phyloP scores from a whole-genome alignment of 192 early-diverging fungal species.

The Coemansia sp. region DNA sequence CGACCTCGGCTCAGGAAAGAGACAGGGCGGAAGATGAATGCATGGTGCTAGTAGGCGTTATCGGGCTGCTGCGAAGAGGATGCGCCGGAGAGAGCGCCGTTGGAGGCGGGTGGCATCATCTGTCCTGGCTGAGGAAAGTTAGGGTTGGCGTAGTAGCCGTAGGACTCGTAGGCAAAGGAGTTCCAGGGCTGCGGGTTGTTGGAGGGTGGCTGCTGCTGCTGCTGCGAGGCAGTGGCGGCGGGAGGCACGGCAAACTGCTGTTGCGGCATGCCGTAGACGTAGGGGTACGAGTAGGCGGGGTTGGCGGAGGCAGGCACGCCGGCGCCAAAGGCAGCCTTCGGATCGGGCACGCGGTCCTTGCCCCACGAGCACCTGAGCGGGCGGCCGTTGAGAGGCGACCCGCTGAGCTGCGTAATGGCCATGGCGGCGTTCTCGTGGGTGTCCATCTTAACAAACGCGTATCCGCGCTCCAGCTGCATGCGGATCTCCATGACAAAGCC shows the following conservation, averaged over 20 bases:
- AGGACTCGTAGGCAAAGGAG: slow-evolving; percentile 48
- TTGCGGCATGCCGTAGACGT: slow-evolving; percentile 51
- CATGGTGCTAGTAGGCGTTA: not conserved
- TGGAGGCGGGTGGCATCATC: slow-evolving; percentile 33
- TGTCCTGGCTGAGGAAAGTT: slow-evolving; percentile 50
- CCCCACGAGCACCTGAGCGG: slow-evolving; percentile 87
- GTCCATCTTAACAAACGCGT: slow-evolving; percentile 91
- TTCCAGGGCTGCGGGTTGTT: slow-evolving; percentile 43
- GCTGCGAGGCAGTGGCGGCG: slow-evolving; percentile 16
- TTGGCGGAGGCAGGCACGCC: slow-evolving; percentile 42
- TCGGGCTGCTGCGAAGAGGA: not conserved
- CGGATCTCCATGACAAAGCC: slow-evolving; percentile 79
- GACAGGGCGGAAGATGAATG: not conserved
- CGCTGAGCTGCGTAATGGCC: slow-evolving; percentile 83
- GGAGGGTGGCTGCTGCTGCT: slow-evolving; percentile 18
- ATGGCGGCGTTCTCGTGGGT: slow-evolving; percentile 86
- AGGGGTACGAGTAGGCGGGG: slow-evolving; percentile 56
- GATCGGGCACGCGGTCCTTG: slow-evolving; percentile 69
- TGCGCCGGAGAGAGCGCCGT: slow-evolving; percentile 1
- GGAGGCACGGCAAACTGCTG: slow-evolving; percentile 33
- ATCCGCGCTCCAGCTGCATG: slow-evolving; percentile 88
- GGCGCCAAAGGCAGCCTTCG: slow-evolving; percentile 47
- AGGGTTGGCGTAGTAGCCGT: slow-evolving; percentile 49
- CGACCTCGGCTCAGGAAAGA: not conserved
- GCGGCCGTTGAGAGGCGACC: slow-evolving; percentile 70